Evolutionary conservation across 306 rosid genomes (phyloP), one percentile per base, ranked within the genome.

Genomic region (Coriaria nepalensis): DNA sequence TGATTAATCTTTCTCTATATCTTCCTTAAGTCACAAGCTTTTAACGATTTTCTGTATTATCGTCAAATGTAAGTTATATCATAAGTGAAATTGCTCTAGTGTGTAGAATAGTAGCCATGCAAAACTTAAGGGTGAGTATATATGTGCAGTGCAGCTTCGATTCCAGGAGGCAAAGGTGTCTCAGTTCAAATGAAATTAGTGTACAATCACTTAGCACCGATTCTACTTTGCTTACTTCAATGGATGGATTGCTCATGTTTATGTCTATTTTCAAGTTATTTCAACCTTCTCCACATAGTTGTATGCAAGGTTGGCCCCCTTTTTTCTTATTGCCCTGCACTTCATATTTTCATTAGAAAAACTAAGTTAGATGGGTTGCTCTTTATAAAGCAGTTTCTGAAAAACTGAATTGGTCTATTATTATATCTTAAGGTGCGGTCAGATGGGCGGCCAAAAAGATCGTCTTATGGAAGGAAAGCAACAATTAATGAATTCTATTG

Each of bases 61-160:
- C n/a, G n/a, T n/a, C n/a, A n/a, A n/a, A n/a, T n/a, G n/a, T n/a
- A n/a, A n/a, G n/a, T n/a, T n/a, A n/a, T n/a, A n/a, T n/a, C n/a
- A n/a, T n/a, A n/a, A n/a, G n/a, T n/a, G n/a, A n/a, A n/a, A n/a
- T n/a, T n/a, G n/a, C n/a, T n/a, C n/a, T n/a, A n/a, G n/a, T n/a
- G n/a, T n/a, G n/a, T n/a, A n/a, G n/a, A n/a, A n/a, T n/a, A n/a
- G n/a, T n/a, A n/a, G n/a, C n/a, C n/a, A n/a, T n/a, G n/a, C n/a
- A n/a, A n/a, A n/a, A n/a, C n/a, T n/a, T n/a, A n/a, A n/a, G n/a
- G n/a, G n/a, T n/a, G n/a, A n/a, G n/a, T 41, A 44, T 62, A 37
- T 64, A 42, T 57, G 35, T 70, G 70, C 78, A 86, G 95, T 73
- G 93, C 88, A 49, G 83, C 82, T 62, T 72, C 95, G 33, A 62